A percentile compares a stretch with the other conserved stretches of the same genome.
phyloP scores from a whole-genome alignment of 371 early-diverging fungal species.

The Rhizopus stolonifer region DNA sequence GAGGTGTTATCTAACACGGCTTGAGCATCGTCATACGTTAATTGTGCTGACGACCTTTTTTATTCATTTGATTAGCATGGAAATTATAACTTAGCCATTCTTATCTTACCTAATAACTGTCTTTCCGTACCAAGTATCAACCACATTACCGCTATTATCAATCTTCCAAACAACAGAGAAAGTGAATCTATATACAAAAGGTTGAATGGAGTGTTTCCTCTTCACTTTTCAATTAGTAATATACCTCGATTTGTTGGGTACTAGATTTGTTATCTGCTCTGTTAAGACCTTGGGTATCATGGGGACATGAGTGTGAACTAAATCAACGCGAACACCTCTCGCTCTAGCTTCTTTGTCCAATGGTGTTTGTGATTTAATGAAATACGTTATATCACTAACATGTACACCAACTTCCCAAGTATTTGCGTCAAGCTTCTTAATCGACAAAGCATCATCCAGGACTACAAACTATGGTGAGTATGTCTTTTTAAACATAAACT shows the following conservation, averaged over 20 bases:
- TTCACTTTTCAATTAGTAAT: background rate
- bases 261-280: constrained; percentile 57
- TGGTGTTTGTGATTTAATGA: constrained; percentile 78
- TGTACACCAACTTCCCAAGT: constrained; percentile 90
- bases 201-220: background rate
- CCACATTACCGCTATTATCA: constrained; percentile 57
- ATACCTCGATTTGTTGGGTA: constrained; percentile 29
- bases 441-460: constrained; percentile 94
- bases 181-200: constrained; percentile 53
- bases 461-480: constrained; percentile 7
- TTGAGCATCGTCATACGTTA: constrained; percentile 88
- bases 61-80: background rate
- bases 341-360: constrained; percentile 90
- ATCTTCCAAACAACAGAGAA: constrained; percentile 89
- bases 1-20: constrained; percentile 30
- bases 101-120: constrained; percentile 67
- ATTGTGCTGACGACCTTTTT: constrained; percentile 57
- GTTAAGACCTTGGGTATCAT: constrained; percentile 95
- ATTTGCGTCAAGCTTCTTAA: constrained; percentile 58
- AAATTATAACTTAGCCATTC: background rate
- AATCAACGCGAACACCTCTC: constrained; percentile 92
- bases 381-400: constrained; percentile 97
- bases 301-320: constrained; percentile 87
- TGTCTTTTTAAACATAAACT: background rate
- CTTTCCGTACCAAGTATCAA: constrained; percentile 68